Conservation (phyloP, 345 rosid species). For the Syzygium jambos region DNA sequence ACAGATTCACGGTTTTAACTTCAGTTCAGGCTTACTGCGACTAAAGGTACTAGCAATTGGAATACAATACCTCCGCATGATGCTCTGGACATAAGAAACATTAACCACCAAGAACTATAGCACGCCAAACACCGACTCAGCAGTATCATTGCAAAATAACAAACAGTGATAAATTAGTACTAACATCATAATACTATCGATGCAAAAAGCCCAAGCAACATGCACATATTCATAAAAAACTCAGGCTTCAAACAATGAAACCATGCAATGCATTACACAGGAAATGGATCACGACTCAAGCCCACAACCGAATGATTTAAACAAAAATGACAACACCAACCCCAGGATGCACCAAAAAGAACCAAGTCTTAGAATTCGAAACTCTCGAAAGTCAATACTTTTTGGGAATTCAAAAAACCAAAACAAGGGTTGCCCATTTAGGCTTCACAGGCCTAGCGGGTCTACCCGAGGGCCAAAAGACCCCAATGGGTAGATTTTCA, state of each 20-base stretch:
- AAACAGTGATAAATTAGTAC: not conserved
- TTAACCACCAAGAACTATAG: not conserved
- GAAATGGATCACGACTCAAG: not conserved
- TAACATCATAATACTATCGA: not conserved
- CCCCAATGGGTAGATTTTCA: too few relatives aligned
- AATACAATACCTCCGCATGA: not conserved
- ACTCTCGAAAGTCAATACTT: not conserved
- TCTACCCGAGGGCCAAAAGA: conserved; percentile 29
- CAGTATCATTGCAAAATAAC: not conserved
- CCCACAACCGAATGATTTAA: not conserved
- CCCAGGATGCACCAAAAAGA: not conserved
- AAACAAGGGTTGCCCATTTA: too few relatives aligned
- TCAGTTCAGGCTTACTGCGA: not conserved
- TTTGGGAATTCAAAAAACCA: not conserved
- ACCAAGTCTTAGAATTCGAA: not conserved
- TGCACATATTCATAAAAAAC: not conserved
- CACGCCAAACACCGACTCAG: not conserved
- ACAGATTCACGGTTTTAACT: not conserved
- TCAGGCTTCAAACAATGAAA: not conserved
- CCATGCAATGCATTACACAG: not conserved
- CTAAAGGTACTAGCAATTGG: not conserved
- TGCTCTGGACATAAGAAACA: not conserved
- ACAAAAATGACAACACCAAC: not conserved
- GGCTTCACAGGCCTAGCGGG: conserved; percentile 64
- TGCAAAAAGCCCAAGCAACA: not conserved